A percentile compares a stretch with the other conserved stretches of the same genome.
These are phyloP conservation scores for Moesziomyces aphidis DNA, from an alignment of 1,284 basidiomycete genomes.

Conservation along the genomic window DNA sequence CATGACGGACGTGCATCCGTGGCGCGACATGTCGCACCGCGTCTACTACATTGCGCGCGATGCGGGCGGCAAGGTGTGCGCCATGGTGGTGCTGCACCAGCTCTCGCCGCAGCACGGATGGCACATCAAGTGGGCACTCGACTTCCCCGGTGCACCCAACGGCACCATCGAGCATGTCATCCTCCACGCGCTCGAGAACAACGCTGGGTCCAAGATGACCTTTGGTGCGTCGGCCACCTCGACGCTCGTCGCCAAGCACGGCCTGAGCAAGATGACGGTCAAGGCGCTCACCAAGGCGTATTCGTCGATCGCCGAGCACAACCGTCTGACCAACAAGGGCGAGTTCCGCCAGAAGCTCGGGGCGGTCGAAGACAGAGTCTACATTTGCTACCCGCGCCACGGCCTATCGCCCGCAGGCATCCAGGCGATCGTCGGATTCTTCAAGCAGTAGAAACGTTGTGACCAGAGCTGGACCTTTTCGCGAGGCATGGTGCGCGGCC, in stretches of 20 bases:
- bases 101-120: constrained; percentile 72
- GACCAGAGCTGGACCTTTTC: neutral
- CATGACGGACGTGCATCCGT: constrained; percentile 73
- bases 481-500: neutral
- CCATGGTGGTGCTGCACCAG: constrained; percentile 73
- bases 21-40: constrained; percentile 72
- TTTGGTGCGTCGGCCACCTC: constrained; percentile 63
- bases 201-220: constrained; percentile 71
- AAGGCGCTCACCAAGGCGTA: constrained; percentile 57
- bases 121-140: constrained; percentile 75
- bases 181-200: constrained; percentile 71
- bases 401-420: constrained; percentile 58
- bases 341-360: constrained; percentile 65
- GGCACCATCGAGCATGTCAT: constrained; percentile 73
- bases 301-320: constrained; percentile 47
- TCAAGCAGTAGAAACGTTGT: constrained; percentile 40
- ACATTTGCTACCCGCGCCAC: constrained; percentile 58
- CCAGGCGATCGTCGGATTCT: constrained; percentile 60
- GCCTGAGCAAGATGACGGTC: constrained; percentile 54
- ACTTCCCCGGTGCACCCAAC: constrained; percentile 73
- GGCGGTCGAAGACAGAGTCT: constrained; percentile 55
- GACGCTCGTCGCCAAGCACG: constrained; percentile 52
- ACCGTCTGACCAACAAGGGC: constrained; percentile 56
- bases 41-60: constrained; percentile 73
- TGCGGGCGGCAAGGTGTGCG: constrained; percentile 69